These are phyloP conservation scores for Ceratocystis ficicola DNA, from an alignment of 2,329 filamentous ascomycete genomes.

Conservation along the genomic window DNA sequence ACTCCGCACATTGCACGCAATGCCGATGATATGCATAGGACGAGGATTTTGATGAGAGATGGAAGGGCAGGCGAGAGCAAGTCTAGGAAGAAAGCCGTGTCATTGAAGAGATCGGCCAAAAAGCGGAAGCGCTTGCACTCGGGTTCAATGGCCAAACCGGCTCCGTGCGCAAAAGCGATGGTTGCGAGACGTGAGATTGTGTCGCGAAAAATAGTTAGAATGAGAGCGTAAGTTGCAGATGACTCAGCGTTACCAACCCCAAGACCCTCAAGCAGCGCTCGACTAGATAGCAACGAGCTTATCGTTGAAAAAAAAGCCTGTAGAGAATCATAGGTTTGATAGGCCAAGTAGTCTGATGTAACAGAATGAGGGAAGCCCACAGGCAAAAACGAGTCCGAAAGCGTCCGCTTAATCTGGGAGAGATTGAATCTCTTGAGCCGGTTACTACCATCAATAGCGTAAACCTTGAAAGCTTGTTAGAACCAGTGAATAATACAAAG, in stretches of 20 bases:
- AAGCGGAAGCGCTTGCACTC: constrained; percentile 86
- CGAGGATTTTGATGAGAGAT: constrained; percentile 36
- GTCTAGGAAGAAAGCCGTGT: constrained; percentile 74
- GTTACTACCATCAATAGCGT: background rate
- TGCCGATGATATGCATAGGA: constrained; percentile 40
- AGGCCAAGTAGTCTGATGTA: constrained; percentile 70
- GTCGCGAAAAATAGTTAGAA: constrained; percentile 73
- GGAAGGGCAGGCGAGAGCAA: constrained; percentile 65
- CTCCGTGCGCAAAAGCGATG: constrained; percentile 71
- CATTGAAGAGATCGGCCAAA: constrained; percentile 79
- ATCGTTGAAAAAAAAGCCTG: constrained; percentile 79
- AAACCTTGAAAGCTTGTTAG: background rate
- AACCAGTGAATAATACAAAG: too few relatives aligned
- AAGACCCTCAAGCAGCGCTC: constrained; percentile 67
- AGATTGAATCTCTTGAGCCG: constrained; percentile 9
- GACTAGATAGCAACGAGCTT: constrained; percentile 63
- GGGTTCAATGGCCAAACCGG: constrained; percentile 72
- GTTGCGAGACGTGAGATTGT: constrained; percentile 71
- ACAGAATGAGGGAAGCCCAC: constrained; percentile 82
- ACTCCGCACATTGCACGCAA: constrained; percentile 66
- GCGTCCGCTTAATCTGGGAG: constrained; percentile 24
- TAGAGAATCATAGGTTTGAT: constrained; percentile 58
- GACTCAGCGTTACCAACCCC: constrained; percentile 72
- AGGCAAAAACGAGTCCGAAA: constrained; percentile 65
- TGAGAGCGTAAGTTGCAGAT: constrained; percentile 66